Base-by-base conservation (phyloP, 345 rosid genomes). In the Acer yangbiense region DNA sequence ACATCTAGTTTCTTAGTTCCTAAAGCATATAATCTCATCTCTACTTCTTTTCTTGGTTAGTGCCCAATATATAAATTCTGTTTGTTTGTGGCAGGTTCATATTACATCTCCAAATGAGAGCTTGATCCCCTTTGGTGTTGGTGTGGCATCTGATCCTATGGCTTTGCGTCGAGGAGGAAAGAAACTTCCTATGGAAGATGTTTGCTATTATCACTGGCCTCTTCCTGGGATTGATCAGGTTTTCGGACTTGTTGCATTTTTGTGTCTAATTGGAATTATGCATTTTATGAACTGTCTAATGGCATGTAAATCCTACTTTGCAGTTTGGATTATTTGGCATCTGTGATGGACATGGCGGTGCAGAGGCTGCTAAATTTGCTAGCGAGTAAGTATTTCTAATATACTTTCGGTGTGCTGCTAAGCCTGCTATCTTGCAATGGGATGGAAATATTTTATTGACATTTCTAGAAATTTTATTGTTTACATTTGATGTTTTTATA, bases 331-430 rank as follows among this genome's bases (percentile, higher is more conserved):
- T 93, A 74, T 97, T 97, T 87, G 92, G 98, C 73, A 86, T 97
- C 81, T 97, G 98, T 84, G 99, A 94, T 89, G 99, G 99, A 78
- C 98, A 97, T 83, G 97, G 98, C 69, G 98, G 99, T 72, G 89
- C 76, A 74, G 92, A 76, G 29, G 99, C 99, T 77, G 99, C 99
- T 48, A 83, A 91, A 82, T 83, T 91, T 85, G 98, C 98, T 25
- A 93, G 88, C 92, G 87, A 90, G 99, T 97, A 76, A 82, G 99
- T 93, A 79, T 76, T 77, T 81, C 77, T 41, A 64, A 81, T 73
- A 75, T 54, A 69, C 74, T 69, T 68, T 77, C 67, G 23, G 68
- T 62, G 18, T 83, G 39, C 20, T 43, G 77, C 39, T 35, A 35
- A 35, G 39, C 39, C 39, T 35, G 39, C 74, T 63, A 65, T 74